Evolutionary conservation across 1,284 basidiomycete genomes (phyloP).

Genomic region (Tilletia setariae): DNA sequence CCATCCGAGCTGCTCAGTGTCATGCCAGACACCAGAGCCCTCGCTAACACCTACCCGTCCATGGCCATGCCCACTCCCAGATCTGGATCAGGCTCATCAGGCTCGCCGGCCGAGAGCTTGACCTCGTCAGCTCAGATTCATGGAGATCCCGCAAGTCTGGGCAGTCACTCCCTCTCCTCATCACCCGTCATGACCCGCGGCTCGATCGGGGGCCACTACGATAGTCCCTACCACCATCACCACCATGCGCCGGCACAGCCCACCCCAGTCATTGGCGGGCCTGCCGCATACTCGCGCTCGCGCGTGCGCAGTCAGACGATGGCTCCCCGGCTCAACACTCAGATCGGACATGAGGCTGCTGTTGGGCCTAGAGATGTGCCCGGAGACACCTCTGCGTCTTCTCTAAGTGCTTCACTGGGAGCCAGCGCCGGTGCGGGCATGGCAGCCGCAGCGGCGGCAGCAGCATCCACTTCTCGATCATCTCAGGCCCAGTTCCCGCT

Average conservation of each 20-base stretch:
- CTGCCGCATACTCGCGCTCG: not conserved
- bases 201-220: not conserved
- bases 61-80: conserved; percentile 19
- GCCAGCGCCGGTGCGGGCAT: not conserved
- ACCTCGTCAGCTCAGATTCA: conserved; percentile 2
- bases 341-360: not conserved
- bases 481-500: conserved; percentile 20
- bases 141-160: not conserved
- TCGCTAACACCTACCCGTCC: conserved; percentile 25
- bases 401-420: not conserved
- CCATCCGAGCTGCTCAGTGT: conserved; percentile 22
- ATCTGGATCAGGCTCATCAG: not conserved
- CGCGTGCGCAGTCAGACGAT: conserved; percentile 15
- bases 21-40: conserved; percentile 24
- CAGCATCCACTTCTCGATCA: not conserved
- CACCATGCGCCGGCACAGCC: not conserved
- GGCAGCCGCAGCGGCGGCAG: not conserved
- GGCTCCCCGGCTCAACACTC: not conserved
- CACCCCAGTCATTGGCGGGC: conserved; percentile 7
- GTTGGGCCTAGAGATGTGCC: not conserved
- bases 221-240: not conserved
- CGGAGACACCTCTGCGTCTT: not conserved
- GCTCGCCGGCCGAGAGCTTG: conserved; percentile 4
- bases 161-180: not conserved
- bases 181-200: not conserved